Evolutionary conservation across 1,139 yeast species (phyloP), one percentile per base, ranked within the genome.

Genomic region (Diutina sp.): DNA sequence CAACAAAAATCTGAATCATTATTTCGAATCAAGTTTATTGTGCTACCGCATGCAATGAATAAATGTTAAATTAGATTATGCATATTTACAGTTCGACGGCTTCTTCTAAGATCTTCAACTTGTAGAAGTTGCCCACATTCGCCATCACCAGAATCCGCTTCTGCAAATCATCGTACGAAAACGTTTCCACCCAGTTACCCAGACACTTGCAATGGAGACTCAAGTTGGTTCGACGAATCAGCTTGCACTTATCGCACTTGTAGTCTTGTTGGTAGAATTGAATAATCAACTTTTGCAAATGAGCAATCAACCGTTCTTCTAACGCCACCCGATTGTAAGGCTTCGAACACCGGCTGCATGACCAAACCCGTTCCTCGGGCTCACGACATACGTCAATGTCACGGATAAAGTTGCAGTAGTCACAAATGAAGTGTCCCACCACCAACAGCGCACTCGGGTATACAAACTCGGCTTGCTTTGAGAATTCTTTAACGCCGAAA

Each of bases 341-440:
- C 58, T 76, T 79, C 41, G 75, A 78, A 67, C 99, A 95, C 45
- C 78, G 78, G 12, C 76, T 73, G 69, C 99, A 95, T 11, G 70
- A 69, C 86, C 93, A 89, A 11, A 84, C 69, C 6, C 65, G 57
- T 62, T 67, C 53, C 65, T 78, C 67, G 69, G 67, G 79, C 62
- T 85, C 90, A 51, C 85, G 82, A 68, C 98, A 93, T 56, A 91
- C 73, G 69, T 93, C 98, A 55, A 93, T 73, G 63, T 89, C 96
- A 50, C 85, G 75, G 45, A 85, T 80, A 62, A 73, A 79, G 61
- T 84, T 85, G 70, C 99, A 95, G 63, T 85, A 79, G 58, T 82
- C 87, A 72, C 99, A 93, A 14, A 87, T 75, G 4, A 90, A 78
- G 56, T 85, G 85, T 2, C 87, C 80, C 3, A 93, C 69, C 48